A percentile compares a stretch with the other conserved stretches of the same genome.
These are phyloP conservation scores for Suhomyces ambrosiae DNA, from an alignment of 1,139 yeast species.

Conservation along the genomic window DNA sequence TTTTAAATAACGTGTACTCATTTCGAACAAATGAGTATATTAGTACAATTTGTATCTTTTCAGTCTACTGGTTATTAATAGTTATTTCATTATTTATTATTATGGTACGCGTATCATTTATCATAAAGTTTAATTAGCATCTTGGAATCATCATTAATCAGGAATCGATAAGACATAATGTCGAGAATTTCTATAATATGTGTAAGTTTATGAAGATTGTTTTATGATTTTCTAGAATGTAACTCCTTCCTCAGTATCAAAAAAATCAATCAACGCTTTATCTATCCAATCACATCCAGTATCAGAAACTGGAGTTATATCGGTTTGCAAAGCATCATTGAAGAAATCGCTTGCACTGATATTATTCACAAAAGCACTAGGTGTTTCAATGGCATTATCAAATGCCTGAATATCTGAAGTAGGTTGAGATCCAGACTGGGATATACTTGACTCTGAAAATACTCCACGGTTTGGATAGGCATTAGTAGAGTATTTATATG, in stretches of 20 bases:
- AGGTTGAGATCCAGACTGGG: not conserved
- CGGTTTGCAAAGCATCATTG: conserved; percentile 4
- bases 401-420: not conserved
- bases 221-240: no score
- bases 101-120: conserved; percentile 2
- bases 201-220: no score
- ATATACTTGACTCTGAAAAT: not conserved
- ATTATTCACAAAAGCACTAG: conserved; percentile 1
- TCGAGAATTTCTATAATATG: no score
- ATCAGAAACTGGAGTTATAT: conserved; percentile 42
- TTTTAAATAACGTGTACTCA: conserved; percentile 27
- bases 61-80: no score
- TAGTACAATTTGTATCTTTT: no score
- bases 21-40: no score
- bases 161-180: no score
- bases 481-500: not conserved
- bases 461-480: not conserved
- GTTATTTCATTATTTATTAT: not conserved
- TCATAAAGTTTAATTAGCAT: no score
- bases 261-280: conserved; percentile 30
- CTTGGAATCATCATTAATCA: no score
- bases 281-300: conserved; percentile 60
- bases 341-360: conserved; percentile 8
- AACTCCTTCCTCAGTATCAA: conserved; percentile 17
- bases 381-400: conserved; percentile 1